Conservation (phyloP, 108 stramenopile species). For the Fistulifera solaris region DNA sequence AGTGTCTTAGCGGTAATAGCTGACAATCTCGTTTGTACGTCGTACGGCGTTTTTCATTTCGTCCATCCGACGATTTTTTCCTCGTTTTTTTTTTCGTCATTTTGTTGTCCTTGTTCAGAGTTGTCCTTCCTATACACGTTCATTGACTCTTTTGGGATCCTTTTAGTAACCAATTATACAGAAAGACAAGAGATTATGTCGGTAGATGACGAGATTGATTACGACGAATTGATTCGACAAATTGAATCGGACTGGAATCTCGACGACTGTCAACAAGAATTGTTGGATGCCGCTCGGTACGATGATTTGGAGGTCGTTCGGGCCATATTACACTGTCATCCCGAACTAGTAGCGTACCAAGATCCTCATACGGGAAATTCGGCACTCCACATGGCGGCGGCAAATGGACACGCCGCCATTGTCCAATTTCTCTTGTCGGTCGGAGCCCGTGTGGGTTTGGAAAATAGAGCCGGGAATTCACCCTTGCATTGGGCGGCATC, state of each 20-base stretch:
- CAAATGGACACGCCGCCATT: slow-evolving; percentile 55
- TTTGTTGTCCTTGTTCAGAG: too few species aligned
- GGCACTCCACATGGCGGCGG: slow-evolving; percentile 74
- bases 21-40: too few species aligned
- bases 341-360: slow-evolving; percentile 18
- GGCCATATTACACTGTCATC: slow-evolving; percentile 39
- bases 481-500: slow-evolving; percentile 84
- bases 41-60: too few species aligned
- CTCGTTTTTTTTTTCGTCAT: too few species aligned
- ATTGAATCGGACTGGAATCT: slow-evolving; percentile 17
- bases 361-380: slow-evolving; percentile 34
- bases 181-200: too few species aligned
- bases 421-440: slow-evolving; percentile 36
- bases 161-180: too few species aligned
- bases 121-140: too few species aligned
- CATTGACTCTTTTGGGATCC: too few species aligned
- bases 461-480: slow-evolving; percentile 64
- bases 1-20: too few species aligned
- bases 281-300: slow-evolving; percentile 66
- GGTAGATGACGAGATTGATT: slow-evolving; percentile 12
- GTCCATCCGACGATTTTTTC: too few species aligned
- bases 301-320: slow-evolving; percentile 62
- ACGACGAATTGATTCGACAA: slow-evolving; percentile 22
- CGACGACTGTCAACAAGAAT: slow-evolving; percentile 48
- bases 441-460: slow-evolving; percentile 12